Conservation (phyloP, 106 monocot species). For the Acorus gramineus region DNA sequence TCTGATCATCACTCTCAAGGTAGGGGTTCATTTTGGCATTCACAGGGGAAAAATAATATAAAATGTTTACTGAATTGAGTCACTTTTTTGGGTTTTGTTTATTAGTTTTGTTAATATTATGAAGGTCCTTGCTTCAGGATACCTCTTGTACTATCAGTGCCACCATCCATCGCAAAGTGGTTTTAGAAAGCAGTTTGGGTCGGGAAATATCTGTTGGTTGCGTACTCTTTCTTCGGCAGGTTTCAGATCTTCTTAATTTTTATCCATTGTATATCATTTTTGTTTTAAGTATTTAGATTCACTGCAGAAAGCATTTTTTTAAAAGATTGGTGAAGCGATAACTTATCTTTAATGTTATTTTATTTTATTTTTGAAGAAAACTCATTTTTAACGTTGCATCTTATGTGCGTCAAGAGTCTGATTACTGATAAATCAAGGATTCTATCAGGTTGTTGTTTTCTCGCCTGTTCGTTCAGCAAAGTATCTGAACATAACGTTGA, state of each 20-base stretch:
- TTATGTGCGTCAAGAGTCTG: neutral
- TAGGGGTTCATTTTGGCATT: neutral
- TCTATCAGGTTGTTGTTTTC: constrained; percentile 67
- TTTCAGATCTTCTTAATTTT: constrained; percentile 4
- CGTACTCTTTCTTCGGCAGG: constrained; percentile 74
- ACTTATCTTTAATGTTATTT: no score
- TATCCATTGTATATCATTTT: no score
- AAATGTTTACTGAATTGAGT: neutral
- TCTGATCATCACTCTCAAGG: constrained; percentile 68
- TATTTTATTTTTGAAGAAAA: no score
- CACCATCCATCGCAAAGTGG: constrained; percentile 44
- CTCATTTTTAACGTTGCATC: neutral
- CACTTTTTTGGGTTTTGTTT: neutral
- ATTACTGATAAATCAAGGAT: neutral
- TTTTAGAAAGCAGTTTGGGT: constrained; percentile 29
- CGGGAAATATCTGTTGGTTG: constrained; percentile 54
- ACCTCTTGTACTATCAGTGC: constrained; percentile 72
- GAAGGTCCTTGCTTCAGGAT: constrained; percentile 35
- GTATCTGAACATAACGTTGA: constrained; percentile 64
- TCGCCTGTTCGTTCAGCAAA: constrained; percentile 25
- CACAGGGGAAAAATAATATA: no score
- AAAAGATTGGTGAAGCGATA: no score
- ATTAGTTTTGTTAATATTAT: neutral
- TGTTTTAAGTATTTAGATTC: no score
- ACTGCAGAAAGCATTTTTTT: no score